A percentile compares a stretch with the other conserved stretches of the same genome.
phyloP scores from a whole-genome alignment of 2,329 filamentous ascomycete genomes.

The Colletotrichum salicis region DNA sequence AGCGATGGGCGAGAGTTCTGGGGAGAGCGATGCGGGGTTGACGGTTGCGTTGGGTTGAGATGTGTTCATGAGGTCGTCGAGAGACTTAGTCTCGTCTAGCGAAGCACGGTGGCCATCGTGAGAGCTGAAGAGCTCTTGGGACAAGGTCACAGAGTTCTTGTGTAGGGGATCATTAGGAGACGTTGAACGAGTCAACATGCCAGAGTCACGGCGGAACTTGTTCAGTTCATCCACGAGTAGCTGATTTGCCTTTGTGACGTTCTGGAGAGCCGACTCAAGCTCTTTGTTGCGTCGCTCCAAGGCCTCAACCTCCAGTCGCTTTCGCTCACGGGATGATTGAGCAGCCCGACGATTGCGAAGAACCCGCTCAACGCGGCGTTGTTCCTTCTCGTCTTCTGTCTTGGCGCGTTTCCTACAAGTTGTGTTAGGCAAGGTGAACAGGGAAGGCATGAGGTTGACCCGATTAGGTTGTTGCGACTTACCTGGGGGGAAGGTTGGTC shows the following conservation, averaged over 20 bases:
- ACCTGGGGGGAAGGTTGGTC: slow-evolving; percentile 93
- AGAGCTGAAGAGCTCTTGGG: slow-evolving; percentile 67
- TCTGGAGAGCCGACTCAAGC: slow-evolving; percentile 71
- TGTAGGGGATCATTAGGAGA: slow-evolving; percentile 55
- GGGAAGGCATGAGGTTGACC: slow-evolving; percentile 8
- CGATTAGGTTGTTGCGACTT: slow-evolving; percentile 44
- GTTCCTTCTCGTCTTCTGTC: slow-evolving; percentile 98
- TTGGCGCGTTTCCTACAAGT: slow-evolving; percentile 87
- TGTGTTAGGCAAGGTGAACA: slow-evolving; percentile 30
- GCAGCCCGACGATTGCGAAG: slow-evolving; percentile 95
- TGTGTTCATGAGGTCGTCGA: slow-evolving; percentile 57
- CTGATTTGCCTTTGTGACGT: slow-evolving; percentile 66
- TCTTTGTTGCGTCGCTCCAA: slow-evolving; percentile 80
- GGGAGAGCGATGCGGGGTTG: slow-evolving; percentile 71
- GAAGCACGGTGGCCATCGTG: slow-evolving; percentile 50
- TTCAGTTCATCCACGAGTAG: slow-evolving; percentile 61
- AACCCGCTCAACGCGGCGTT: slow-evolving; percentile 95
- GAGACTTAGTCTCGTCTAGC: slow-evolving; percentile 43
- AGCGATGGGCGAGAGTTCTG: slow-evolving; percentile 62
- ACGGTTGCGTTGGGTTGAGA: slow-evolving; percentile 60
- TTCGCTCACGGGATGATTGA: slow-evolving; percentile 94
- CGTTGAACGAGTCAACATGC: slow-evolving; percentile 52
- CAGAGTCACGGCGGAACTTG: slow-evolving; percentile 57
- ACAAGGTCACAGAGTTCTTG: slow-evolving; percentile 65
- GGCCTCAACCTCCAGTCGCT: slow-evolving; percentile 87